Evolutionary conservation across 495 filamentous ascomycete species (phyloP).

Genomic region (Bryoglossum gracile): DNA sequence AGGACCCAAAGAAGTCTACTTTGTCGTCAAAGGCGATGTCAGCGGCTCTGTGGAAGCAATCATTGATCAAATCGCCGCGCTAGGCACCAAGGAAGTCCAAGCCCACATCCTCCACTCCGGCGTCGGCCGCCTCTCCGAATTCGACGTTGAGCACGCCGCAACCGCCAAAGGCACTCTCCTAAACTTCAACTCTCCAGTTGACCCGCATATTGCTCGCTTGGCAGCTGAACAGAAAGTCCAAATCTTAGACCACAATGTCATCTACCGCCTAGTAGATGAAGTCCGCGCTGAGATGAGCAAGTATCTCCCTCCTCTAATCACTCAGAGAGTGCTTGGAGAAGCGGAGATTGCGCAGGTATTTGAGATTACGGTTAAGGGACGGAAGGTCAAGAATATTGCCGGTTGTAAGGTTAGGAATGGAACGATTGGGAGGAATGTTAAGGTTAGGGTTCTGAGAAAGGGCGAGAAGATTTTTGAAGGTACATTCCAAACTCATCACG

Average conservation of each 20-base stretch:
- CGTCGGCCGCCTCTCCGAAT: slow-evolving; percentile 75
- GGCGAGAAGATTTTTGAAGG: slow-evolving; percentile 71
- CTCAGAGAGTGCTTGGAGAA: slow-evolving; percentile 69
- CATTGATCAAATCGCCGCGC: slow-evolving; percentile 56
- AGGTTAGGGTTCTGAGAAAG: slow-evolving; percentile 63
- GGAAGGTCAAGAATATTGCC: slow-evolving; percentile 64
- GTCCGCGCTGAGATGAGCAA: slow-evolving; percentile 62
- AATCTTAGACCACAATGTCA: slow-evolving; percentile 83
- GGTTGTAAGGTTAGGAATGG: slow-evolving; percentile 88
- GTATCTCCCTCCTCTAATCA: slow-evolving; percentile 56
- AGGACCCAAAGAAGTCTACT: slow-evolving; percentile 60
- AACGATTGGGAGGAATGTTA: slow-evolving; percentile 47
- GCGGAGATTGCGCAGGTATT: slow-evolving; percentile 81
- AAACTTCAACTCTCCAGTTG: slow-evolving; percentile 75
- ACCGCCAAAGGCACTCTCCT: slow-evolving; percentile 64
- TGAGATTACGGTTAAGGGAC: slow-evolving; percentile 68
- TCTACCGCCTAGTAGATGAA: slow-evolving; percentile 84
- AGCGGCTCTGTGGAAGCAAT: slow-evolving; percentile 90
- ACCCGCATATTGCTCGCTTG: slow-evolving; percentile 57
- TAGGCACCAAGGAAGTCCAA: slow-evolving; percentile 78
- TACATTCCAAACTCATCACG: slow-evolving; percentile 34
- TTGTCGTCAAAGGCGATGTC: slow-evolving; percentile 90
- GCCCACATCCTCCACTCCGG: slow-evolving; percentile 68
- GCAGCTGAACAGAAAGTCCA: slow-evolving; percentile 63
- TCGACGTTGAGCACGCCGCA: slow-evolving; percentile 81